These are phyloP conservation scores for Corchorus olitorius DNA, from an alignment of 345 rosid genomes.

Conservation along the genomic window DNA sequence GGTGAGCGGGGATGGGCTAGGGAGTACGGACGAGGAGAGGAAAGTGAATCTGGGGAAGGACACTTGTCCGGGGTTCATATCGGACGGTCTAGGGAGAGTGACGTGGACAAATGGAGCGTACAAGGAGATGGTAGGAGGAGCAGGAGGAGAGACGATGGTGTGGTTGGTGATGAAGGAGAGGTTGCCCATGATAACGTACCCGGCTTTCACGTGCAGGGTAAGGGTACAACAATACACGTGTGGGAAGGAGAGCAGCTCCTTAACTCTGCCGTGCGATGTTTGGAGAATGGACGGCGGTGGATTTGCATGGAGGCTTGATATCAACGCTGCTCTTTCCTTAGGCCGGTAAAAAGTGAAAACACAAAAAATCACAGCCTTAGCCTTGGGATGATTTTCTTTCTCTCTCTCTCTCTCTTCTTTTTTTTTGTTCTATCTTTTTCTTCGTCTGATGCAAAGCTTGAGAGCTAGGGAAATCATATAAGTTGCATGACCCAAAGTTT, in stretches of 20 bases:
- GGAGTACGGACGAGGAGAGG: constrained; percentile 60
- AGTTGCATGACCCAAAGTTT: not conserved
- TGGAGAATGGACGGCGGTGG: constrained; percentile 83
- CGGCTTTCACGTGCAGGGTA: constrained; percentile 72
- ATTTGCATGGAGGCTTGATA: constrained; percentile 88
- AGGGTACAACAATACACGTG: constrained; percentile 66
- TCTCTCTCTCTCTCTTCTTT: not conserved
- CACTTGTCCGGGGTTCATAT: constrained; percentile 81
- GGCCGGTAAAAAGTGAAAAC: constrained; percentile 36
- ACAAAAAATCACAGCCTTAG: not conserved
- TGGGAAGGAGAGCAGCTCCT: constrained; percentile 52
- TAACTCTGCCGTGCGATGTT: constrained; percentile 79
- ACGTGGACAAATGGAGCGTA: constrained; percentile 79
- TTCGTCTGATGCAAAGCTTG: not conserved
- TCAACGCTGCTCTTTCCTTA: constrained; percentile 69
- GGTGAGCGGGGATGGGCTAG: constrained; percentile 52
- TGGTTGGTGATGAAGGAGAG: constrained; percentile 65
- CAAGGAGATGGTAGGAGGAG: constrained; percentile 60
- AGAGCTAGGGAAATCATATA: not conserved
- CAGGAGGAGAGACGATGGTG: constrained; percentile 51
- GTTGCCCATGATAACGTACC: constrained; percentile 33
- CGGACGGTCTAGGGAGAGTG: constrained; percentile 65
- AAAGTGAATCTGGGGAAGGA: constrained; percentile 56
- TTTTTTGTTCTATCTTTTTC: not conserved
- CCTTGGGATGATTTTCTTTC: too few relatives aligned